Conservation (phyloP, 179 eudicot species). For the Beta corolliflora region DNA sequence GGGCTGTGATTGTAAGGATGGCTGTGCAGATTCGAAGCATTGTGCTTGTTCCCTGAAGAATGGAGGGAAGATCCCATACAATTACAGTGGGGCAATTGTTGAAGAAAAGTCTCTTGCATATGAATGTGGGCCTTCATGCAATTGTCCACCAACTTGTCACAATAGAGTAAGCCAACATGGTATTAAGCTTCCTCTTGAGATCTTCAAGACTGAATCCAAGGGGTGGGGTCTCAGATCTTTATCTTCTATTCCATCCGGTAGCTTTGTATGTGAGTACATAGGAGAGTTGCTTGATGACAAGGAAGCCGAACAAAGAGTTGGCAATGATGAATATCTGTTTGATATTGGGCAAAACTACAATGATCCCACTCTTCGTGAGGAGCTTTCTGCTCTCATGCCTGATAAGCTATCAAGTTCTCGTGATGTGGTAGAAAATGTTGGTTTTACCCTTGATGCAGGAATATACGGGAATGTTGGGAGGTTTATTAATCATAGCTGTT, state of each 20-base stretch:
- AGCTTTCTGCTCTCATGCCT: constrained; percentile 36
- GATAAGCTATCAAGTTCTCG: constrained; percentile 18
- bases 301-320: constrained; percentile 75
- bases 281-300: constrained; percentile 80
- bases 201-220: constrained; percentile 72
- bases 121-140: constrained; percentile 87
- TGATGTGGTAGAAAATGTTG: constrained; percentile 46
- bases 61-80: constrained; percentile 84
- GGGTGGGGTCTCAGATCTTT: constrained; percentile 91
- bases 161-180: constrained; percentile 85
- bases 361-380: constrained; percentile 41
- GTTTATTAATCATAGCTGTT: constrained; percentile 88
- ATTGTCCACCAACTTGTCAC: constrained; percentile 74
- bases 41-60: constrained; percentile 68
- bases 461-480: constrained; percentile 75
- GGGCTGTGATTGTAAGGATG: constrained; percentile 69
- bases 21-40: constrained; percentile 56
- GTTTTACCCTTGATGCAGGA: constrained; percentile 83
- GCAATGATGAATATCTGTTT: constrained; percentile 77
- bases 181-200: constrained; percentile 63
- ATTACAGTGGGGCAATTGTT: constrained; percentile 68
- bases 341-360: constrained; percentile 75
- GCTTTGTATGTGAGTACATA: constrained; percentile 87
- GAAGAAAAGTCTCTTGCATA: constrained; percentile 69
- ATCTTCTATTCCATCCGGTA: constrained; percentile 71